Evolutionary conservation across 2,329 filamentous ascomycete genomes (phyloP), one percentile per base, ranked within the genome.

Genomic region (Sclerotinia borealis): DNA sequence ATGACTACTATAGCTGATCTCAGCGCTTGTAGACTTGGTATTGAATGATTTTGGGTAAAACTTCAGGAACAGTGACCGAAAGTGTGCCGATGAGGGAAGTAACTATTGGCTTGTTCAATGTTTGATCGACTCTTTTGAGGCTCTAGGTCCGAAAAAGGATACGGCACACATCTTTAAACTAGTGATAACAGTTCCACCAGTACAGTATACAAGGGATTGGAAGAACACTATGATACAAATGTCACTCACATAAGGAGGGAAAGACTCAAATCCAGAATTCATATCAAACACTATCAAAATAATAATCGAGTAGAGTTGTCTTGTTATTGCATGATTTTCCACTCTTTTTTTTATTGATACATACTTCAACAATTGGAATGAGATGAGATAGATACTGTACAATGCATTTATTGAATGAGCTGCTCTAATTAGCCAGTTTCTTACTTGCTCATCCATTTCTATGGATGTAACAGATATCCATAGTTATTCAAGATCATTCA

Each of bases 21-120:
- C 52, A 19, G 52, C 52, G 11, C 25, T 55, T 55, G 52, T 43
- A n/a, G 52, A 43, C 52, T 56, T 43, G 52, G 52, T 43, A 34
- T 25, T 43, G 51, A 3, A 3, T 10, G 36, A 43, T 19, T 31
- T 31, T 22, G 9, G 37, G 19, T 17, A 39, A 37, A 17, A 45
- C n/a, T 56, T 29, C 52, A 56, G 52, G 52, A 10, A 34, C 52
- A 6, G 27, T 34, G 19, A 34, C 11, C 27, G 13, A 43, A 43
- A 22, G 27, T 31, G 37, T 43, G 25, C 17, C 8, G 3, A 4
- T 27, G 48, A 51, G 15, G 49, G 2, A 36, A 51, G 15, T 31
- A 36, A 22, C 31, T n/a, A 36, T 36, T 51, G 49, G 49, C 31
- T 4, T 10, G n/a, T 22, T 2, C 10, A 29, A 34, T 51, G 13